Base-by-base conservation (phyloP, 176 grass and related monocot genomes). In the Carex kokanica region DNA sequence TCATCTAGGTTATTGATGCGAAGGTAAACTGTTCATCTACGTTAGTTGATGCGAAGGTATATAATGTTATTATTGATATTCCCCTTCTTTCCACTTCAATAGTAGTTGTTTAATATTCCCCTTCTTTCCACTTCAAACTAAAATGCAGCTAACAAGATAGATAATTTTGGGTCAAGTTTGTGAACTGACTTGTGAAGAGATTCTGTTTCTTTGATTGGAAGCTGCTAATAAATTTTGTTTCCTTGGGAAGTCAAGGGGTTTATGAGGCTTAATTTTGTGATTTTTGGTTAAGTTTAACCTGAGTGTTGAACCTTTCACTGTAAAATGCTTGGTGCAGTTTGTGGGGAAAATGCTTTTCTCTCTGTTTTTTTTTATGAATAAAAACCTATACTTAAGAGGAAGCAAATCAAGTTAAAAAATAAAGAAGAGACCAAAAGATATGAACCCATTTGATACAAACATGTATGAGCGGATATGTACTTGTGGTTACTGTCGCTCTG, bases 131-230 rank as follows among this genome's bases (percentile, higher is more conserved):
- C 41, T 52, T 53, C 8, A 24, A 56, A 78, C 73, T 78, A 55
- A 31, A 56, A 32, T 56, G 6, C 56, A 78, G 51, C 25, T 31
- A 78, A 78, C 25, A 10, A 56, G 25, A 51, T 56, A 56, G 24
- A 32, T 31, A 17, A 17, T 56, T 56, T 78, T 77, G 73, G 73
- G 49, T 77, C 21, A 32, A 77, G 49, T 52, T 77, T 77, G 73
- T 77, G 49, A 55, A 55, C 73, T 23, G 24, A 23, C 49, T 31
- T 77, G 2, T 51, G 43, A 52, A 51, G 2, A 49, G 11, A 15
- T 51, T 52, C 27, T 74, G 43, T 74, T 52, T 52, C 21, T 24
- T 27, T 74, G 70, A 27, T 49, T 52, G 43, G 21, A 16, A 52
- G 70, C 14, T 25, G 13, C 36, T n/a, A 41, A 70, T 41, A 43